These are phyloP conservation scores for Tylopilus vinaceipallidus DNA, from an alignment of 768 basidiomycete genomes.

Conservation along the genomic window DNA sequence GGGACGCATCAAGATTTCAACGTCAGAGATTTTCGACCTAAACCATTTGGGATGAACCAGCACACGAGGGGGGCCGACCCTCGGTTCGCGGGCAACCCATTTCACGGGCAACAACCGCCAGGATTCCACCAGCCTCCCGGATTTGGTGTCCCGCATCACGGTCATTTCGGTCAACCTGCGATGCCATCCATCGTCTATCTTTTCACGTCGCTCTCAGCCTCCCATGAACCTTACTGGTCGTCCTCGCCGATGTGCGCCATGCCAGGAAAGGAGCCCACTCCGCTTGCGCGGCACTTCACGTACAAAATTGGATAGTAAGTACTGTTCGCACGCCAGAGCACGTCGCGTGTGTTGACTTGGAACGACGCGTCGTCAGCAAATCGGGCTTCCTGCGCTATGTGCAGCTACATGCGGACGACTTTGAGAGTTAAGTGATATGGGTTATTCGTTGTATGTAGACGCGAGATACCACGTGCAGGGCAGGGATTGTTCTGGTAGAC, in stretches of 20 bases:
- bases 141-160: conserved; percentile 13
- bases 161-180: conserved; percentile 21
- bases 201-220: conserved; percentile 37
- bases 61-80: not conserved
- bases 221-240: conserved; percentile 40
- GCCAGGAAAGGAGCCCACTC: conserved; percentile 15
- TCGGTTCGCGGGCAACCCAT: conserved; percentile 7
- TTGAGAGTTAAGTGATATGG: conserved; percentile 17
- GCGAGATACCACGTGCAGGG: conserved; percentile 1
- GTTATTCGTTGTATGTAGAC: not conserved
- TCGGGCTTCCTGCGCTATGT: conserved; percentile 39
- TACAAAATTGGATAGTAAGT: conserved; percentile 32
- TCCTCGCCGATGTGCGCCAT: conserved; percentile 31
- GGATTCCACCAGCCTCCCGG: conserved; percentile 13
- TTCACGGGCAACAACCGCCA: conserved; percentile 15
- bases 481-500: too few relatives aligned
- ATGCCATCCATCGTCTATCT: conserved; percentile 43
- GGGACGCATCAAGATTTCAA: conserved; percentile 43
- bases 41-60: conserved; percentile 16
- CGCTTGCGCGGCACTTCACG: conserved; percentile 29
- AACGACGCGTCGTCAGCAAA: conserved; percentile 20
- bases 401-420: conserved; percentile 38
- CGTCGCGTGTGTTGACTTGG: not conserved
- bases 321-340: not conserved
- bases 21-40: conserved; percentile 34